Base-by-base conservation (phyloP, 805 yeast genomes). In the Ogataea trehaloabstinens region DNA sequence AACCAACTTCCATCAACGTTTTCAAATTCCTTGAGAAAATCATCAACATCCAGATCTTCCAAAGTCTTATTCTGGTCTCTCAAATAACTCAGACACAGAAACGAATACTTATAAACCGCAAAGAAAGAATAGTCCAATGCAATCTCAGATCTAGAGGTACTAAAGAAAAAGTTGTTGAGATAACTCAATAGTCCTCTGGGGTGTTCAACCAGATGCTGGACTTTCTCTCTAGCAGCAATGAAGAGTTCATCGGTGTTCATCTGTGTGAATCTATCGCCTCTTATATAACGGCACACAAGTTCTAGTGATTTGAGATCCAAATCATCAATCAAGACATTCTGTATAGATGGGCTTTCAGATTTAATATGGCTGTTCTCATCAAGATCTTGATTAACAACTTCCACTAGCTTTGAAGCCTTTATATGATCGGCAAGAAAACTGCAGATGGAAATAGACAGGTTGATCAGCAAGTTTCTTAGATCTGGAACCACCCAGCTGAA, bases 111-210 rank as follows among this genome's bases (percentile, higher is more conserved):
- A 48, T 59, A 56, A 32, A 49, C 24, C 17, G 56, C 51, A 41
- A 50, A 53, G 36, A 52, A 60, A 7, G 55, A 50, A 36, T 51
- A 56, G 37, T 56, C 59, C 25, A 42, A 41, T 2, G 61, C 50
- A 21, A 60, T 50, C 6, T 42, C 30, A 2, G 58, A 52, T 31
- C 51, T 48, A 27, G 62, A 54, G 7, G 57, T 52, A 36, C 53
- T 56, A 41, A 53, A 59, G 41, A 53, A 59, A 35, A 60, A 56
- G 13, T 55, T 56, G 35, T 53, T 49, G 19, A 60, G 18, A n/a
- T 47, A 49, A 15, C 44, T 45, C 3, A 56, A 34, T 21, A 58
- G 33, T 10, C 45, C 34, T 19, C 37, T 24, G 11, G 60, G 51
- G 20, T 49, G 42, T 4, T 38, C 19, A n/a, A 49, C 37, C 17